Evolutionary conservation across 441 rosid species (phyloP), one percentile per base, ranked within the genome.

Genomic region (Viola pubescens): DNA sequence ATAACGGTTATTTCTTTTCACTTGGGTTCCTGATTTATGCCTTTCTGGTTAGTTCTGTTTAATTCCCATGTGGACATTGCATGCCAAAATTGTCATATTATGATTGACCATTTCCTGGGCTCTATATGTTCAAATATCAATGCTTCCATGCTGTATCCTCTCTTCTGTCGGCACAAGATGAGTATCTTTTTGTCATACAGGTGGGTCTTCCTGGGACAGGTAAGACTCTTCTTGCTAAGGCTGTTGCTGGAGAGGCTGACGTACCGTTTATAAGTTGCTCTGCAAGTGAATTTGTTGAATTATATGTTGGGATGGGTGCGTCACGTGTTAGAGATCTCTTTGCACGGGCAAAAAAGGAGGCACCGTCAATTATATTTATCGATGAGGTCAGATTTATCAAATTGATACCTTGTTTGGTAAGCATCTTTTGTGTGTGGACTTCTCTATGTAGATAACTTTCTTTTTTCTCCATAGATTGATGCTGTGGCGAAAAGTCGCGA

Each of bases 151-250:
- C 12, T 57, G 52, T 44, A 44, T 14, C 7, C 34, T 61, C 48
- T 60, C 47, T 7, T 51, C 6, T 44, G 38, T 66, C 67, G 51
- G 34, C 7, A 8, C 68, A 34, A 47, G 51, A 42, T 37, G 38
- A 19, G 59, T 54, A 53, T 47, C 70, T 66, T 67, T 63, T 52
- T 76, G 44, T 69, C 52, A 58, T 65, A 55, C 73, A 88, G 99
- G 97, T 88, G 61, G 97, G 99, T 73, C 97, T 88, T 77, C 99
- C 97, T 56, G 99, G 99, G 75, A 90, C 97, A 65, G 99, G 99
- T 52, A 94, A 94, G 81, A 94, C 99, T 19, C 97, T 94, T 74
- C 78, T 89, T 52, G 98, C 97, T 14, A 92, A 87, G 78, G 97
- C 96, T 51, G 96, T 92, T 46, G 97, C 98, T 45, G 94, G 98